Evolutionary conservation across 805 yeast species (phyloP), one percentile per base, ranked within the genome.

Genomic region (Monosporozyma aerobia): DNA sequence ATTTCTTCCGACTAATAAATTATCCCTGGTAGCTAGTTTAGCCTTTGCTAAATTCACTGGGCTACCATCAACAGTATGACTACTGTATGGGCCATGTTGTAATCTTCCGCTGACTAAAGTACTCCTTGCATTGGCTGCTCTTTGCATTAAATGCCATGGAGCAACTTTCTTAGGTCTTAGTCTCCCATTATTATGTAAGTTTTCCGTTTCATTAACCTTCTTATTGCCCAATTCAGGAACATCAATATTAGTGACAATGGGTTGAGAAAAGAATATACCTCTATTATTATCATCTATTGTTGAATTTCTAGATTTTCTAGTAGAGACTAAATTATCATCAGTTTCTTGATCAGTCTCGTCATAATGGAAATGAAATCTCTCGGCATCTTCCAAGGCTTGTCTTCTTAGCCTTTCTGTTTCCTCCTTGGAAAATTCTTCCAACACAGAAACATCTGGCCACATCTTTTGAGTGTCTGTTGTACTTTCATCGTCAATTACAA

Each of bases 361-460:
- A 53, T 69, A 71, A 50, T 65, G 69, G 53, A 65, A 66, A 56
- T 71, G 72, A 14, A 69, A 71, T 16, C 68, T 70, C 48, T 64
- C 68, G 1, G 73, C 69, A 51, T 73, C 75, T 44, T 62, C 64
- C 10, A 68, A 53, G 0, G 75, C 76, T 50, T 73, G 76, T 53
- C 65, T 65, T 54, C 74, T 69, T 44, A 74, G 61, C 53, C 79
- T 75, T 65, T 65, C 79, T 59, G 66, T 69, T 68, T 90, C 97
- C 57, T 85, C 85, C 33, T 72, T 74, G 1, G 89, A 82, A 69
- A 82, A 92, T 56, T 90, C 96, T 57, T 83, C 84, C 57, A 92
- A 71, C 0, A 87, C 80, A 33, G 73, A 63, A 16, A 88, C 72
- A 63, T 94, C 97, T 0, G 98, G 99, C 98, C 98, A 92, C 19